Conservation (phyloP, 2,329 filamentous ascomycete genomes). For the Aspergillus sp. region DNA sequence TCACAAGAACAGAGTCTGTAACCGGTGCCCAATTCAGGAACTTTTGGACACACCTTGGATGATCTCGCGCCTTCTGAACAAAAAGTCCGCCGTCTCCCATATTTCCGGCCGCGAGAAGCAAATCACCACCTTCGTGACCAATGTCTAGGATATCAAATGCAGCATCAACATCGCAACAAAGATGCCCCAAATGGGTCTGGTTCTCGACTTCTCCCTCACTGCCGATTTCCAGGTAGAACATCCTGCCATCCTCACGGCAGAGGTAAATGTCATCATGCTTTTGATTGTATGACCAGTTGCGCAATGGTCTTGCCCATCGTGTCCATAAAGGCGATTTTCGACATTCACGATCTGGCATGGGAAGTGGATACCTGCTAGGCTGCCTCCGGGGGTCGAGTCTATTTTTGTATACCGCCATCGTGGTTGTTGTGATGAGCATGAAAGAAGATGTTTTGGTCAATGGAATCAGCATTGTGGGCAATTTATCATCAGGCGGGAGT, state of each 20-base stretch:
- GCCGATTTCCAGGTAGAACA: conserved; percentile 68
- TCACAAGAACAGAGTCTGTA: conserved; percentile 40
- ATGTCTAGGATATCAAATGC: conserved; percentile 69
- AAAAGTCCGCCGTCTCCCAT: conserved; percentile 74
- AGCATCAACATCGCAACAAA: conserved; percentile 69
- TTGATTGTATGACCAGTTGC: conserved; percentile 58
- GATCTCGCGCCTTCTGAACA: conserved; percentile 58
- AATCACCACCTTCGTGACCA: conserved; percentile 64
- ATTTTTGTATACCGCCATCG: conserved; percentile 47
- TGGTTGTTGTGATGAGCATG: conserved; percentile 59
- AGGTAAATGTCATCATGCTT: conserved; percentile 77
- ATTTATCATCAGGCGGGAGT: conserved; percentile 36
- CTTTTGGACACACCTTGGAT: conserved; percentile 51
- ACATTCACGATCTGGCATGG: conserved; percentile 19
- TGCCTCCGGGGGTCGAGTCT: conserved; percentile 25
- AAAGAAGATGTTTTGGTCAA: conserved; percentile 67
- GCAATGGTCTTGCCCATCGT: conserved; percentile 74
- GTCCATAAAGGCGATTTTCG: conserved; percentile 62
- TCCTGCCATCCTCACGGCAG: conserved; percentile 78
- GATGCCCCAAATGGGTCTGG: conserved; percentile 57
- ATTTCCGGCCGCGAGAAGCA: conserved; percentile 75
- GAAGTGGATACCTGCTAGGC: conserved; percentile 26
- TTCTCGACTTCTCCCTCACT: conserved; percentile 51
- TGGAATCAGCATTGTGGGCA: conserved; percentile 69
- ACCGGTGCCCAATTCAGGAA: conserved; percentile 60